A percentile compares a stretch with the other conserved stretches of the same genome.
Conservation (phyloP, 768 basidiomycete species). For the Ramaria sp. region DNA sequence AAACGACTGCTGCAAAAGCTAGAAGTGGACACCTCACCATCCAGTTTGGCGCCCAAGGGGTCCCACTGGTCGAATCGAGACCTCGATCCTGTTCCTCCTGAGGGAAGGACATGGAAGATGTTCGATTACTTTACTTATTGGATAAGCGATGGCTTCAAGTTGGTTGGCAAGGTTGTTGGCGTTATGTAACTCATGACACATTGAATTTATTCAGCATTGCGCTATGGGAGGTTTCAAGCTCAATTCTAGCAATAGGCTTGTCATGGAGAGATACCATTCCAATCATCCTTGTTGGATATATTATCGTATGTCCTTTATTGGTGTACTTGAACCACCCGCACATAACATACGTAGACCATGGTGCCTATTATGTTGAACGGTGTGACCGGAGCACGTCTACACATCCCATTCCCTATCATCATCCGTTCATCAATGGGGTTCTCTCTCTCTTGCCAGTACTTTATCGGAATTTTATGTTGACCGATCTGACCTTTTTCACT, state of each 20-base stretch:
- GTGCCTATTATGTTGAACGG: constrained; percentile 70
- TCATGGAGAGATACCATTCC: constrained; percentile 40
- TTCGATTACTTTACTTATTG: constrained; percentile 59
- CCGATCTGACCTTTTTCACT: not conserved
- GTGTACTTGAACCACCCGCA: not conserved
- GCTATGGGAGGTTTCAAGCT: constrained; percentile 54
- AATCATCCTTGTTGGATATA: not conserved
- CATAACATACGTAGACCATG: constrained; percentile 58
- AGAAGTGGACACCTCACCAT: constrained; percentile 5
- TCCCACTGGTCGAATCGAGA: constrained; percentile 13
- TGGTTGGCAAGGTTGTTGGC: constrained; percentile 13
- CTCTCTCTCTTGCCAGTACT: constrained; percentile 55
- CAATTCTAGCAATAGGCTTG: constrained; percentile 65
- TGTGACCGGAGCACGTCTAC: constrained; percentile 64
- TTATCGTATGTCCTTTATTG: not conserved
- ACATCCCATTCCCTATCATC: constrained; percentile 65
- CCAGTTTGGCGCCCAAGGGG: constrained; percentile 2
- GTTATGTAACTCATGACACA: constrained; percentile 18
- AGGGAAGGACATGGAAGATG: constrained; percentile 54
- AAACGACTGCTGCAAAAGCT: not conserved
- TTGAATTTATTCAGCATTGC: constrained; percentile 16
- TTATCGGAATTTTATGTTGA: not conserved
- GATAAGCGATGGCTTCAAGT: constrained; percentile 21
- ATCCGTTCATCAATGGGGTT: constrained; percentile 83
- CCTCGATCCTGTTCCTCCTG: constrained; percentile 57